These are phyloP conservation scores for Fusarium sororula DNA, from an alignment of 2,329 filamentous ascomycete genomes.

Conservation along the genomic window DNA sequence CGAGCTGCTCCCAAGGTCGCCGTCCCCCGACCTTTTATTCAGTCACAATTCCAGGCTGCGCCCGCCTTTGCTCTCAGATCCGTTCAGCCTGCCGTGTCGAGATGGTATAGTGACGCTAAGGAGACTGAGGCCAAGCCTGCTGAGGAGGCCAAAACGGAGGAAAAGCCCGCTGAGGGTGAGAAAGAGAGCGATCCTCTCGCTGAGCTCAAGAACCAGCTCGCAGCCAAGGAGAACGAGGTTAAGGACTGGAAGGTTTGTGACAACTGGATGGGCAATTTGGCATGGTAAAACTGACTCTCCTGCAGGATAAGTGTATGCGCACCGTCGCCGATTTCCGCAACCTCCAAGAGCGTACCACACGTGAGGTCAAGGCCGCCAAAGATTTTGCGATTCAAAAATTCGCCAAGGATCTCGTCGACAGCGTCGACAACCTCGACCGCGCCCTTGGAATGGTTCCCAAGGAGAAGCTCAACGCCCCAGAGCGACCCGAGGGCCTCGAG, in stretches of 20 bases:
- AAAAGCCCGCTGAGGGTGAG: slow-evolving; percentile 43
- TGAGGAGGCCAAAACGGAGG: slow-evolving; percentile 43
- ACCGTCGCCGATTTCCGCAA: slow-evolving; percentile 97
- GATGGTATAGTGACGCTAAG: slow-evolving; percentile 62
- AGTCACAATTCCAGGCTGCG: slow-evolving; percentile 51
- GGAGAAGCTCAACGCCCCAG: slow-evolving; percentile 70
- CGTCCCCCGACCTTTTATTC: slow-evolving; percentile 48
- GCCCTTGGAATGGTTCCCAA: slow-evolving; percentile 81
- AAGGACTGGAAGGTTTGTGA: slow-evolving; percentile 83
- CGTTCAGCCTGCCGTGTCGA: slow-evolving; percentile 46
- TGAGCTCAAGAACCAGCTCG: slow-evolving; percentile 61
- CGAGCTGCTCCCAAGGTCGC: slow-evolving; percentile 52
- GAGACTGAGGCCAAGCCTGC: slow-evolving; percentile 45
- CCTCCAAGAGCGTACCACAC: slow-evolving; percentile 91
- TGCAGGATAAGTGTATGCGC: slow-evolving; percentile 91
- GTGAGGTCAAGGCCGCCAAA: slow-evolving; percentile 85
- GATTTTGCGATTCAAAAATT: slow-evolving; percentile 97
- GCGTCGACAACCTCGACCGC: slow-evolving; percentile 96
- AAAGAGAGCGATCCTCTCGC: slow-evolving; percentile 50
- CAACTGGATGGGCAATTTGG: background rate
- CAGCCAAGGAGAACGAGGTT: slow-evolving; percentile 62
- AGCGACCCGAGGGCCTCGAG: slow-evolving; percentile 64
- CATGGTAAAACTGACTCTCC: slow-evolving; percentile 9
- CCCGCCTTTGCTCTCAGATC: slow-evolving; percentile 50
- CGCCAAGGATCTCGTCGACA: slow-evolving; percentile 93